Percentiles rank a stretch among this genome's conserved stretches.
Conservation (phyloP, 2,329 filamentous ascomycete genomes). For the Annulohypoxylon truncatum region DNA sequence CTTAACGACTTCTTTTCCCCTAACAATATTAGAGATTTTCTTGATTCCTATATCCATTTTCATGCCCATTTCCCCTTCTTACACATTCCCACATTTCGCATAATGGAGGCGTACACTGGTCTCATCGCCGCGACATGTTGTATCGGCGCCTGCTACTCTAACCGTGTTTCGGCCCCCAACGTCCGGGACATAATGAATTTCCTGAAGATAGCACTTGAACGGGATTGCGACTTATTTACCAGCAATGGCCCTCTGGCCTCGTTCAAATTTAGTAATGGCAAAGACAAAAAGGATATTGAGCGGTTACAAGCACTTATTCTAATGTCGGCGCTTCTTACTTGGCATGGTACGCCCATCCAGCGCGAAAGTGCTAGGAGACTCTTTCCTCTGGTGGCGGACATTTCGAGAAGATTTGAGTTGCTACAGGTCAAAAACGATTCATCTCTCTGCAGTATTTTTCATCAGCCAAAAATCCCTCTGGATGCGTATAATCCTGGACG, state of each 20-base stretch:
- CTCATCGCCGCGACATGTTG: slow-evolving; percentile 77
- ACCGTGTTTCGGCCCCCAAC: slow-evolving; percentile 67
- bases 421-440: slow-evolving; percentile 63
- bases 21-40: slow-evolving; percentile 76
- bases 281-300: slow-evolving; percentile 64
- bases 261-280: slow-evolving; percentile 54
- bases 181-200: slow-evolving; percentile 76
- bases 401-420: slow-evolving; percentile 68
- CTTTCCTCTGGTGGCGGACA: slow-evolving; percentile 66
- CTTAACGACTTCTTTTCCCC: slow-evolving; percentile 72
- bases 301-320: slow-evolving; percentile 75
- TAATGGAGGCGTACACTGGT: slow-evolving; percentile 73
- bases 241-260: slow-evolving; percentile 51
- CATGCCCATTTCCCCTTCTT: slow-evolving; percentile 79
- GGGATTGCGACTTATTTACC: slow-evolving; percentile 63
- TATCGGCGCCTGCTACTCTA: slow-evolving; percentile 79
- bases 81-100: slow-evolving; percentile 77
- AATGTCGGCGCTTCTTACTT: slow-evolving; percentile 71
- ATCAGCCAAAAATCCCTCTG: slow-evolving; percentile 64
- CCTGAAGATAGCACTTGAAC: slow-evolving; percentile 68
- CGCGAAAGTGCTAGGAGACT: slow-evolving; percentile 71
- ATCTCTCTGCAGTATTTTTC: slow-evolving; percentile 67
- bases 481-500: slow-evolving; percentile 60
- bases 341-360: slow-evolving; percentile 76
- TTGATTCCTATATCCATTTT: slow-evolving; percentile 77